A percentile compares a stretch with the other conserved stretches of the same genome.
Conservation (phyloP, 225 moss, liverwort and hornwort species). For the Sphagnum contortum region DNA sequence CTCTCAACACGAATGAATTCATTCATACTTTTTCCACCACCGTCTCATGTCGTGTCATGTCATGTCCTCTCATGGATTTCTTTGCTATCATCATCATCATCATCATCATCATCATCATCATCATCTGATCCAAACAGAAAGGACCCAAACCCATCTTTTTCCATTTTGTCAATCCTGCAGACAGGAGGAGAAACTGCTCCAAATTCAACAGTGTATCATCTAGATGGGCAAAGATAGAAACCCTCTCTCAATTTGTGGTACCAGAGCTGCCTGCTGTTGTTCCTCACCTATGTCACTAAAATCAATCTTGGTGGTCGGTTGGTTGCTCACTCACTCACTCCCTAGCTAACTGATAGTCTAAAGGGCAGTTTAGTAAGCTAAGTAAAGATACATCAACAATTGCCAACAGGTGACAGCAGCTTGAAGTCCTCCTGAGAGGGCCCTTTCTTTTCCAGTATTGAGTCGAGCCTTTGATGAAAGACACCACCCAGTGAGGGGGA, state of each 20-base stretch:
- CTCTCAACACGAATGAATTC: too few relatives aligned
- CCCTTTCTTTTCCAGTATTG: too few relatives aligned
- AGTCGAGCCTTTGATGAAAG: not conserved
- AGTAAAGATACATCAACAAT: not conserved
- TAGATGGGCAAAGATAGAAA: too few relatives aligned
- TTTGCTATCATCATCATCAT: constrained; percentile 22
- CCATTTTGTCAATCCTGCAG: too few relatives aligned
- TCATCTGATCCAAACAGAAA: constrained; percentile 19
- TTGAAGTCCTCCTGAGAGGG: constrained; percentile 20
- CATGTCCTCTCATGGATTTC: constrained; percentile 15
- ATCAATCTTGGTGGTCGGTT: too few relatives aligned
- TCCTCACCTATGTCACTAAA: too few relatives aligned
- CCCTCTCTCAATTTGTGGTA: too few relatives aligned
- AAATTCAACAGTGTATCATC: too few relatives aligned
- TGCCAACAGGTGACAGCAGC: constrained; percentile 36
- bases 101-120: constrained; percentile 29
- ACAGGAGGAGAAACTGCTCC: too few relatives aligned
- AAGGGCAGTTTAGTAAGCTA: not conserved
- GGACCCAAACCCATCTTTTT: not conserved
- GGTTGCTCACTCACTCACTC: too few relatives aligned
- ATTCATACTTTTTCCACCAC: not conserved
- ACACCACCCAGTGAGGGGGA: not conserved
- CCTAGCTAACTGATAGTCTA: too few relatives aligned
- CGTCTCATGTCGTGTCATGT: constrained; percentile 1
- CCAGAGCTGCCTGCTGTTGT: too few relatives aligned